Base-by-base conservation (phyloP, 2,329 filamentous ascomycete genomes). In the Huntiella abstrusa region DNA sequence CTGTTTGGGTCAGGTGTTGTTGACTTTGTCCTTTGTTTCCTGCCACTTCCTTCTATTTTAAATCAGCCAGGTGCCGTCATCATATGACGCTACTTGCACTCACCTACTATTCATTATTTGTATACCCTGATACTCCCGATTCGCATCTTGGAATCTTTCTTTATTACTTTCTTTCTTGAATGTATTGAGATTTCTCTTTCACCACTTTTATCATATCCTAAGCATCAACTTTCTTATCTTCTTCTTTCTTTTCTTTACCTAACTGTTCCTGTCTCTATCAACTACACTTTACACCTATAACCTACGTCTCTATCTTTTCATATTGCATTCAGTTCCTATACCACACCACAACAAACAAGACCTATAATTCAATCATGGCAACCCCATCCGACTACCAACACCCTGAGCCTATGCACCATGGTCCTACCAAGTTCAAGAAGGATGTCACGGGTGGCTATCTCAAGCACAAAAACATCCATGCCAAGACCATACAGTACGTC, bases 171-270 rank as follows among this genome's bases (percentile, higher is more conserved):
- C 22, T 28, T 28, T 28, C 22, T 28, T 28, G 22, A 28, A 28
- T 28, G 22, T 28, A 28, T 28, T 10, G 22, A 28, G 22, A 28
- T 28, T 28, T 28, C 22, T 28, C 22, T 28, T 28, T 28, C 22
- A 28, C 8, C 22, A 69, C 58, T 12, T 60, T 49, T 46, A 50
- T 55, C 53, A 49, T 56, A 56, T 54, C 55, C 53, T 53, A 55
- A 19, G 33, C 41, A 35, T n/a, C 22, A 13, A 28, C 22, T 28
- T 28, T 28, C 22, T 10, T 15, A 38, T 15, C 7, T 8, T 13
- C 33, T 11, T 43, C 4, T 33, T 33, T 34, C 16, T 43, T 33
- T 43, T 33, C 34, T 33, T 16, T 33, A 16, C 32, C 16, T 37
- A 44, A 33, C 32, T 36, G 19, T 22, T 17, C 13, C 33, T 2